Evolutionary conservation across 2,329 filamentous ascomycete genomes (phyloP).

Genomic region (Dendrostoma leiphaemia): DNA sequence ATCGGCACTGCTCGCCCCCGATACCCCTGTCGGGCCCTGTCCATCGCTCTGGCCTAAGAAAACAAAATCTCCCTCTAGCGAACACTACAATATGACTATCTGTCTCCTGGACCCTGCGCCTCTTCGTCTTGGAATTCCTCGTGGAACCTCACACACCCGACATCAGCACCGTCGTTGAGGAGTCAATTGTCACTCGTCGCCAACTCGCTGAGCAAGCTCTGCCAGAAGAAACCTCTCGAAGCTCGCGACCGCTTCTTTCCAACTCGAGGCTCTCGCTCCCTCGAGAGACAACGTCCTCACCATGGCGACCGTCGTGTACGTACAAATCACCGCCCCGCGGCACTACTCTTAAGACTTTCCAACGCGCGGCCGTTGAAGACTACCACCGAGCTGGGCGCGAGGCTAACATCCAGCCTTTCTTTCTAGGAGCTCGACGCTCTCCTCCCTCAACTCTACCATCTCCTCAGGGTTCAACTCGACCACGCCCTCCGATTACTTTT

Average conservation of each 20-base stretch:
- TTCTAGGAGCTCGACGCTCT: conserved; percentile 19
- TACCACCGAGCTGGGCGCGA: background rate
- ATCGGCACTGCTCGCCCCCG: no score
- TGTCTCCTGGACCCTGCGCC: background rate
- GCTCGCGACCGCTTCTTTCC: background rate
- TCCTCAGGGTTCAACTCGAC: conserved; percentile 41
- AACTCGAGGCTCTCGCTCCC: background rate
- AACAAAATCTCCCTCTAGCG: background rate
- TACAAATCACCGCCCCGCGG: background rate
- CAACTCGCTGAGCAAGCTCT: background rate
- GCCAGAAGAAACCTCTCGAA: no score
- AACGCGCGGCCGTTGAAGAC: no score
- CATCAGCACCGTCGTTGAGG: background rate
- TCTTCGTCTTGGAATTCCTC: background rate
- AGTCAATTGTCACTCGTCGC: background rate
- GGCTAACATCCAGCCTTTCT: background rate
- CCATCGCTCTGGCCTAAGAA: background rate
- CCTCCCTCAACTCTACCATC: conserved; percentile 50
- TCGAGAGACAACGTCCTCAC: conserved; percentile 4
- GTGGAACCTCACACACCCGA: no score
- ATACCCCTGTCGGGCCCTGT: no score
- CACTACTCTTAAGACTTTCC: no score
- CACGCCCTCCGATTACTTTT: conserved; percentile 48
- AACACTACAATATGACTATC: no score
- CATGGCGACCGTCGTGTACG: conserved; percentile 19